Evolutionary conservation across 1,284 basidiomycete genomes (phyloP).

Genomic region (Rhodotorula sp.): DNA sequence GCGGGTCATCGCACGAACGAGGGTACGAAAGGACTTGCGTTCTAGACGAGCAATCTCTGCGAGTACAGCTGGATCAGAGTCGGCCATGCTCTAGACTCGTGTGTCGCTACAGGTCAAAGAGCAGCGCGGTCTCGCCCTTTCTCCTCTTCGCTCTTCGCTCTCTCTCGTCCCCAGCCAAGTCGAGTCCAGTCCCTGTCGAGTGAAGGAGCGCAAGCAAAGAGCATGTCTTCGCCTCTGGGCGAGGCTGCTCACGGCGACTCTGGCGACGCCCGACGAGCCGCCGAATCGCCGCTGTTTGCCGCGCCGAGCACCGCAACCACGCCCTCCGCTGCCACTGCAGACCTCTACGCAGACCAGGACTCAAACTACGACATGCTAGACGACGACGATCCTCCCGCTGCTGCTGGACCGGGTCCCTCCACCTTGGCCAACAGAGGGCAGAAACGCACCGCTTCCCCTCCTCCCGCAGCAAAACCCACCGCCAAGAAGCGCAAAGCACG

Average conservation of each 20-base stretch:
- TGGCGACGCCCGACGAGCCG: background rate
- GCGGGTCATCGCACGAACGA: background rate
- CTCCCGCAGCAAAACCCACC: background rate
- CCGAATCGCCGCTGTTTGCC: background rate
- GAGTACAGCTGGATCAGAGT: slow-evolving; percentile 11
- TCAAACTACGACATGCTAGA: background rate
- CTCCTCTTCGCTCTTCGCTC: too few species aligned
- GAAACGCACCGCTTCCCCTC: background rate
- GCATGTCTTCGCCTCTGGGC: background rate
- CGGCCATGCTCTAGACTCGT: too few species aligned
- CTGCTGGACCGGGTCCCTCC: background rate
- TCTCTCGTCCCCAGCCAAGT: too few species aligned
- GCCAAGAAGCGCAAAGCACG: background rate
- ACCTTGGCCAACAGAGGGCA: background rate
- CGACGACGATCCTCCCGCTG: background rate
- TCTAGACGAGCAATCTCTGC: slow-evolving; percentile 30
- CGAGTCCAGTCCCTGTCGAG: too few species aligned
- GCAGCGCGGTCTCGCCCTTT: too few species aligned
- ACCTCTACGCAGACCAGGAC: background rate
- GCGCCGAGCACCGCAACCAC: background rate
- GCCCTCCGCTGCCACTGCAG: background rate
- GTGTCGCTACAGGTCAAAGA: too few species aligned
- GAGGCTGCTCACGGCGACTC: background rate
- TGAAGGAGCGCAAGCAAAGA: too few species aligned
- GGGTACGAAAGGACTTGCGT: slow-evolving; percentile 3